Percentiles rank a stretch among this genome's conserved stretches.
These are phyloP conservation scores for Tuctoria greenei DNA, from an alignment of 176 grass and related monocot genomes.

Conservation along the genomic window DNA sequence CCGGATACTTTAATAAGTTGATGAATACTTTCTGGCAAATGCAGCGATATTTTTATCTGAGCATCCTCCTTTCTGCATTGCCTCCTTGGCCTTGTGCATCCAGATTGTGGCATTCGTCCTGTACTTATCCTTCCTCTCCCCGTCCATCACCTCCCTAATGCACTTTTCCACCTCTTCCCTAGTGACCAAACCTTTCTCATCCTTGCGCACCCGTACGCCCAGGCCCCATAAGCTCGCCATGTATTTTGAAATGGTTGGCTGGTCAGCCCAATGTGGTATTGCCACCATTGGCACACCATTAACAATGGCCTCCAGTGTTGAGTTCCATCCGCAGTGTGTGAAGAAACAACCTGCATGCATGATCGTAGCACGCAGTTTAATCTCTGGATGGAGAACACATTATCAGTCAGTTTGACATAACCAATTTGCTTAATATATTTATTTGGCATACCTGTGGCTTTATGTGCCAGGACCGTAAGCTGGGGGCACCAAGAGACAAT, in stretches of 20 bases:
- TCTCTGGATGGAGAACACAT: too few relatives aligned
- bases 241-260: conserved; percentile 42
- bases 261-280: conserved; percentile 44
- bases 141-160: conserved; percentile 30
- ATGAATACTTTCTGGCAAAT: background rate
- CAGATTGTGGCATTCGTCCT: background rate
- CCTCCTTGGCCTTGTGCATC: conserved; percentile 26
- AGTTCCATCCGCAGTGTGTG: conserved; percentile 59
- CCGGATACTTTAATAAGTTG: background rate
- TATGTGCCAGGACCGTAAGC: conserved; percentile 42
- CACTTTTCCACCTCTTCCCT: conserved; percentile 36
- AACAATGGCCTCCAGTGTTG: conserved; percentile 33
- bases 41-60: conserved; percentile 23
- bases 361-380: background rate
- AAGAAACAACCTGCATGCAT: conserved; percentile 42
- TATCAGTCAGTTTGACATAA: too few relatives aligned
- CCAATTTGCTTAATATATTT: background rate
- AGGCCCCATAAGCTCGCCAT: conserved; percentile 37
- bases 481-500: conserved; percentile 40
- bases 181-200: background rate
- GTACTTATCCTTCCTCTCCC: background rate
- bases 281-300: conserved; percentile 14
- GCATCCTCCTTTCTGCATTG: conserved; percentile 21
- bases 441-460: conserved; percentile 12
- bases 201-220: background rate